Conservation (phyloP, 495 filamentous ascomycete species). For the Aspergillus steynii region DNA sequence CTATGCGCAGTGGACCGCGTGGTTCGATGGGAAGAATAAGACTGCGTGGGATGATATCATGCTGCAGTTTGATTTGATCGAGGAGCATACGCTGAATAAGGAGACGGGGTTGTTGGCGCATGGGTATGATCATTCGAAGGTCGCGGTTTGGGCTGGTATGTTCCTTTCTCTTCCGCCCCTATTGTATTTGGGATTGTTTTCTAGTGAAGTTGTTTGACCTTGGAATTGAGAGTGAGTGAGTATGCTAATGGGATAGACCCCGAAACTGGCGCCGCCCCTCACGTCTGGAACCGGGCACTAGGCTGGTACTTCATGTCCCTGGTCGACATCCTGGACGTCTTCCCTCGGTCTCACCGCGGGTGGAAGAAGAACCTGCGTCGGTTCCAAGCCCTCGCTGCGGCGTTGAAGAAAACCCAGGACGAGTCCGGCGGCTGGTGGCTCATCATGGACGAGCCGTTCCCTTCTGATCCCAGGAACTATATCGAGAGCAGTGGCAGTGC, state of each 20-base stretch:
- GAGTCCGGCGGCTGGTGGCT: conserved; percentile 18
- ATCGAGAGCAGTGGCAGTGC: conserved; percentile 21
- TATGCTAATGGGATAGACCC: conserved; percentile 8
- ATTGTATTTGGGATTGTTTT: background rate
- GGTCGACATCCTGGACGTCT: conserved; percentile 16
- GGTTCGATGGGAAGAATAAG: conserved; percentile 15
- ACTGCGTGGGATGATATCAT: conserved; percentile 22
- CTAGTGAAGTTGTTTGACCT: too few relatives aligned
- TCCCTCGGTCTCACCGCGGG: conserved; percentile 13
- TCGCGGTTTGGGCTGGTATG: conserved; percentile 18
- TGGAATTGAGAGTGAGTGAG: too few relatives aligned
- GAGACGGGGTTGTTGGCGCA: conserved; percentile 12
- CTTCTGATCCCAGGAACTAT: conserved; percentile 15
- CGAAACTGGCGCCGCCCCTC: conserved; percentile 14
- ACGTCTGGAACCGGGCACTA: conserved; percentile 18
- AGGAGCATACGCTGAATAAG: conserved; percentile 12
- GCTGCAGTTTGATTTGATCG: conserved; percentile 20
- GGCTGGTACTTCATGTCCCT: conserved; percentile 24
- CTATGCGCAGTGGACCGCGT: conserved; percentile 17
- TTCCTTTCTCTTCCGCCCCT: background rate
- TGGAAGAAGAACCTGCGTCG: conserved; percentile 11
- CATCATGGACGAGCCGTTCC: conserved; percentile 17
- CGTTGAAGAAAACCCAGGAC: conserved; percentile 14
- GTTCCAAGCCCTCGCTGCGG: conserved; percentile 13
- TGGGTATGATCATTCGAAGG: conserved; percentile 12